Evolutionary conservation across 306 rosid species (phyloP).

Genomic region (Quercus bicolor): DNA sequence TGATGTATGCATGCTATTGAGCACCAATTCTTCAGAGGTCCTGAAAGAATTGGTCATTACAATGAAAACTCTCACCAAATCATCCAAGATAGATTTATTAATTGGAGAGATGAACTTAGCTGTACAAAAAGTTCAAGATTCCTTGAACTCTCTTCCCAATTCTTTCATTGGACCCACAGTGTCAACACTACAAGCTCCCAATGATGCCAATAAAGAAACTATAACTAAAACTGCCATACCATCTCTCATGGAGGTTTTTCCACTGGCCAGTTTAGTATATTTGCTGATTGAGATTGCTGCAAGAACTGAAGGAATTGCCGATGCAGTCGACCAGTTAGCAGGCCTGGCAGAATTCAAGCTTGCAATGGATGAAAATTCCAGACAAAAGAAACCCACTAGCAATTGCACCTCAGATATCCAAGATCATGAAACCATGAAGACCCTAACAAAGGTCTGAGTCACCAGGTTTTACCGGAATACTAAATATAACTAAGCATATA

Average conservation of each 20-base stretch:
- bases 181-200: slow-evolving; percentile 6
- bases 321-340: slow-evolving; percentile 34
- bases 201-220: neutral
- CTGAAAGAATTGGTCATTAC: slow-evolving; percentile 33
- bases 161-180: slow-evolving; percentile 1
- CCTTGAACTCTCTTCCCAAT: slow-evolving; percentile 35
- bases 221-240: neutral
- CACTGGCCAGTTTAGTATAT: slow-evolving; percentile 35
- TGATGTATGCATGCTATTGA: slow-evolving; percentile 22
- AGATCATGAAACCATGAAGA: neutral
- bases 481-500: too few relatives aligned
- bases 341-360: slow-evolving; percentile 20
- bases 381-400: slow-evolving; percentile 2
- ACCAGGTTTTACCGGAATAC: too few relatives aligned
- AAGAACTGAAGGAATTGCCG: slow-evolving; percentile 30
- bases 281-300: slow-evolving; percentile 33
- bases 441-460: neutral
- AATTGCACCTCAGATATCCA: neutral
- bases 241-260: slow-evolving; percentile 36
- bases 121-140: slow-evolving; percentile 31
- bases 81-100: slow-evolving; percentile 25
- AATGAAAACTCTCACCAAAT: slow-evolving; percentile 36
- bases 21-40: slow-evolving; percentile 32
- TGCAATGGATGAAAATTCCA: slow-evolving; percentile 5
- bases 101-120: slow-evolving; percentile 37